Conservation (phyloP, 192 early-diverging fungal genomes). For the Gonapodya sp. region DNA sequence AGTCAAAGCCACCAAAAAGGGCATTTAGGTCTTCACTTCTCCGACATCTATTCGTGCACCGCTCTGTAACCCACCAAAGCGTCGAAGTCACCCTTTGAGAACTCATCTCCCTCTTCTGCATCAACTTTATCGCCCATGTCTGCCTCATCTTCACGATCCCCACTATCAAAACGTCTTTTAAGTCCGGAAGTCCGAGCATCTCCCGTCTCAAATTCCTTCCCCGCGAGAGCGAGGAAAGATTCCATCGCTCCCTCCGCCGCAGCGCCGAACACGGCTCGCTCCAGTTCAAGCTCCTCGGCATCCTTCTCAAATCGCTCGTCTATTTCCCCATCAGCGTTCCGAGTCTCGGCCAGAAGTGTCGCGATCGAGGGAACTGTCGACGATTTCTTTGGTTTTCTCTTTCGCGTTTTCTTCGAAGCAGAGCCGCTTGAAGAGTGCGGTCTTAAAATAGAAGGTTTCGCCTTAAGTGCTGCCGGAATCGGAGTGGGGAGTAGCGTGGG, state of each 20-base stretch:
- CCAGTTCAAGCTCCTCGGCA: conserved; percentile 59
- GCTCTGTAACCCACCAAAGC: background rate
- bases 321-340: background rate
- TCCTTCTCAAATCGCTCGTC: conserved; percentile 31
- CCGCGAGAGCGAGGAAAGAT: conserved; percentile 4
- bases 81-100: conserved; percentile 14
- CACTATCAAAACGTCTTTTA: conserved; percentile 19
- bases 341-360: background rate
- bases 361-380: background rate
- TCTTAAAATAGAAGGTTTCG: background rate
- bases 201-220: conserved; percentile 18
- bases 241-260: conserved; percentile 20
- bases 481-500: background rate
- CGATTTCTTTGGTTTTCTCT: background rate
- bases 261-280: conserved; percentile 66
- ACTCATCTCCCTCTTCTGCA: conserved; percentile 29
- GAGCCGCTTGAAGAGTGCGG: too few species aligned
- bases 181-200: conserved; percentile 15
- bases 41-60: background rate
- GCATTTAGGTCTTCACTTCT: background rate
- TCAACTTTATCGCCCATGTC: conserved; percentile 11
- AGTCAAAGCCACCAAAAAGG: too few species aligned
- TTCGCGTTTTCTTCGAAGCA: background rate
- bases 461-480: background rate
- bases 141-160: conserved; percentile 25